Evolutionary conservation across 2,329 filamentous ascomycete species (phyloP).

Genomic region (Zymoseptoria brevis): DNA sequence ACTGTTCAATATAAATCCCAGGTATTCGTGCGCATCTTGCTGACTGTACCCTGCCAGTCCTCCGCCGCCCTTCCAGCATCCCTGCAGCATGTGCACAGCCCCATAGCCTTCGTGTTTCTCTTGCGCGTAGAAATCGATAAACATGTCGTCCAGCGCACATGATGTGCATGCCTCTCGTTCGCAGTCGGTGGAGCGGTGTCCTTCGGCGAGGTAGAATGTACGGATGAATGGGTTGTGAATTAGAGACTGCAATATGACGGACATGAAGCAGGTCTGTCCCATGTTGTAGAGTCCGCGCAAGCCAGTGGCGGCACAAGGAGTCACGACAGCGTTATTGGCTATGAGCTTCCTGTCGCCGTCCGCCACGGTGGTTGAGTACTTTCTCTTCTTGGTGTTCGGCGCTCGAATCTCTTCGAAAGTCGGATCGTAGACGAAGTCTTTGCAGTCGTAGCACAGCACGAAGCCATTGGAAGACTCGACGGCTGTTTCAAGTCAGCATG

Average conservation of each 20-base stretch:
- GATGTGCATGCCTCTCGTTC: constrained; percentile 49
- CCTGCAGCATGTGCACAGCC: constrained; percentile 78
- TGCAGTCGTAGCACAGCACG: constrained; percentile 73
- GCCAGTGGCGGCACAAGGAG: constrained; percentile 78
- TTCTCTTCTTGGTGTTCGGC: constrained; percentile 54
- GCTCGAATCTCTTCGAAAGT: constrained; percentile 67
- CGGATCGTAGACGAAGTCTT: constrained; percentile 76
- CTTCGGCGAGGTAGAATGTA: constrained; percentile 86
- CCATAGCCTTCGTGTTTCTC: constrained; percentile 85
- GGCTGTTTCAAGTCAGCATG: constrained; percentile 40
- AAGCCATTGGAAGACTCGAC: constrained; percentile 69
- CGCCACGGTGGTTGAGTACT: constrained; percentile 31
- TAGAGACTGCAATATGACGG: constrained; percentile 86
- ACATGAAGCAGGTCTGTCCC: constrained; percentile 97
- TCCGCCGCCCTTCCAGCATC: constrained; percentile 72
- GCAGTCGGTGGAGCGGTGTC: constrained; percentile 74
- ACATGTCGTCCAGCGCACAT: constrained; percentile 55
- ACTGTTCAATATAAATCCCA: constrained; percentile 89
- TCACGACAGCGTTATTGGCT: constrained; percentile 65
- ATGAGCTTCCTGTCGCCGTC: constrained; percentile 66
- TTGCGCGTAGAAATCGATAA: constrained; percentile 56
- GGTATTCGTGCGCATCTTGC: constrained; percentile 95
- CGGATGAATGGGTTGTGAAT: constrained; percentile 87
- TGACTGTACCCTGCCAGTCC: constrained; percentile 78
- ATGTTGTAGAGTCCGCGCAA: constrained; percentile 93